These are phyloP conservation scores for Alternaria panax DNA, from an alignment of 2,329 filamentous ascomycete genomes.

Conservation along the genomic window DNA sequence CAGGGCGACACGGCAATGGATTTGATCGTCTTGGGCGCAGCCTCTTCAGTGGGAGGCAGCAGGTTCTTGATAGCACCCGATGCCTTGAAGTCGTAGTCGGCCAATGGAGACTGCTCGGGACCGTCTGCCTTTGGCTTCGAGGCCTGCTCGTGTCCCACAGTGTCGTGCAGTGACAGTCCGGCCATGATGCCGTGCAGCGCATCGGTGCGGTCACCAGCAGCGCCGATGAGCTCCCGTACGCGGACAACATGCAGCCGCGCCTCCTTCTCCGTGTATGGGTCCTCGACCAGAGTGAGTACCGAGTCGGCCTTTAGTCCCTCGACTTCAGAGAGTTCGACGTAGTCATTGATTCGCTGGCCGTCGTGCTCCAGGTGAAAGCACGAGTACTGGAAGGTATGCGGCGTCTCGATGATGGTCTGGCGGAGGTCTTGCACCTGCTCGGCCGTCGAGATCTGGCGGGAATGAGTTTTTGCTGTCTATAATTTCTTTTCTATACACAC, in stretches of 20 bases:
- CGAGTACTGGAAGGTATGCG: constrained; percentile 93
- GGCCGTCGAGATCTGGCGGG: constrained; percentile 78
- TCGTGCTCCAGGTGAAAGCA: constrained; percentile 98
- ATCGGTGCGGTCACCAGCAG: constrained; percentile 87
- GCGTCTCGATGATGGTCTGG: constrained; percentile 93
- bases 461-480: constrained; percentile 28
- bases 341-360: constrained; percentile 91
- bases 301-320: constrained; percentile 78
- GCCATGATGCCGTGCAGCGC: constrained; percentile 84
- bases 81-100: constrained; percentile 79
- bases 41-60: constrained; percentile 69
- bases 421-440: constrained; percentile 98
- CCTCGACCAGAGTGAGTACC: constrained; percentile 83
- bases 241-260: constrained; percentile 92
- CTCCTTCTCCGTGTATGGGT: constrained; percentile 98
- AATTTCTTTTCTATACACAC: constrained; percentile 56
- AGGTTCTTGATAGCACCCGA: constrained; percentile 73
- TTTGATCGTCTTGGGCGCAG: constrained; percentile 89
- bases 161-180: constrained; percentile 86
- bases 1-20: constrained; percentile 86
- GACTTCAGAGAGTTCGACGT: constrained; percentile 89
- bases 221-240: constrained; percentile 90
- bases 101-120: constrained; percentile 55
- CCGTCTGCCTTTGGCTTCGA: constrained; percentile 35
- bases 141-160: constrained; percentile 62